Evolutionary conservation across 345 rosid species (phyloP).

Genomic region (Dimocarpus longan): DNA sequence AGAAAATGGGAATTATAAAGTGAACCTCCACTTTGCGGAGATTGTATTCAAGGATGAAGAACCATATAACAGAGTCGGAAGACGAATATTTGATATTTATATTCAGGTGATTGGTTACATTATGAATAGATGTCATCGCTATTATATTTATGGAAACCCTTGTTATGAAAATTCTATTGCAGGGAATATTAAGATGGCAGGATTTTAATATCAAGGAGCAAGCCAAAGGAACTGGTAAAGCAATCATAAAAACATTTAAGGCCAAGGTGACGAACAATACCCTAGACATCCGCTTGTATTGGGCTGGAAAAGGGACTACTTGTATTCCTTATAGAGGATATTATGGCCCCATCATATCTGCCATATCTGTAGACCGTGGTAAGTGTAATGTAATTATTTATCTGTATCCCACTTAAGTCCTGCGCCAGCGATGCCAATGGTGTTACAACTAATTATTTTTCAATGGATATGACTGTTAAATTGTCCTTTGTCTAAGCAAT

Average conservation of each 20-base stretch:
- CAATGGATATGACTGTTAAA: background rate
- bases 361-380: constrained; percentile 45
- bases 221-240: constrained; percentile 32
- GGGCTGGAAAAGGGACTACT: constrained; percentile 52
- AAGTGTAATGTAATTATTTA: constrained; percentile 7
- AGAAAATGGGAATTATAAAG: constrained; percentile 50
- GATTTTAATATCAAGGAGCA: constrained; percentile 38
- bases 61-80: constrained; percentile 44
- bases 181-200: constrained; percentile 33
- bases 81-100: constrained; percentile 52
- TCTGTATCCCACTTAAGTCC: background rate
- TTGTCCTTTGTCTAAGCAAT: background rate
- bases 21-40: constrained; percentile 58
- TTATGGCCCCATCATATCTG: constrained; percentile 52
- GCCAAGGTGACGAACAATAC: background rate
- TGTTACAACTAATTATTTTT: background rate
- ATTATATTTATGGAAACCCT: background rate
- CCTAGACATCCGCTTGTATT: constrained; percentile 8
- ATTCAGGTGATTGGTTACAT: constrained; percentile 42
- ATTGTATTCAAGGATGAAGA: constrained; percentile 45
- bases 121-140: background rate
- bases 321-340: constrained; percentile 34
- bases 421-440: background rate
- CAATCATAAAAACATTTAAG: constrained; percentile 19
- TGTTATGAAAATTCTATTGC: background rate